phyloP scores from a whole-genome alignment of 2,329 filamentous ascomycete genomes.

The Microsporum audouinii region DNA sequence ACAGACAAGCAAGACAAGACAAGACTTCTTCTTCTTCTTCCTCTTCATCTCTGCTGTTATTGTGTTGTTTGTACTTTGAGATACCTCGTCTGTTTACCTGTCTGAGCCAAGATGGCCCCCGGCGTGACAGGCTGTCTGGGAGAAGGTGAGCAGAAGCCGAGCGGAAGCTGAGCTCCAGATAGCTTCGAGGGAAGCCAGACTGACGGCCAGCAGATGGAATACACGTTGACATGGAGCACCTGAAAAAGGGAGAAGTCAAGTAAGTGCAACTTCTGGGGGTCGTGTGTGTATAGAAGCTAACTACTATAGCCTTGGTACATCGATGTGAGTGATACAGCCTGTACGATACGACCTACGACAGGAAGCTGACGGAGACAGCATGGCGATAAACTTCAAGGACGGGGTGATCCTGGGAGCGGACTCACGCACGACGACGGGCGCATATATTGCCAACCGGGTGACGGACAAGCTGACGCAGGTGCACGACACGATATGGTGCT shows the following conservation, averaged over 20 bases:
- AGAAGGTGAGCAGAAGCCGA: slow-evolving; percentile 11
- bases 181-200: slow-evolving; percentile 14
- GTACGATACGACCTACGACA: not conserved
- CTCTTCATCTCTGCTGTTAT: not conserved
- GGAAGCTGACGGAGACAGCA: slow-evolving; percentile 45
- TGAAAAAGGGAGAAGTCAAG: slow-evolving; percentile 99
- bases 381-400: slow-evolving; percentile 98
- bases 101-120: slow-evolving; percentile 11
- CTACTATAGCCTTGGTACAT: slow-evolving; percentile 70
- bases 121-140: slow-evolving; percentile 15
- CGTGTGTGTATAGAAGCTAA: not conserved
- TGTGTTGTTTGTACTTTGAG: not conserved
- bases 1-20: not conserved
- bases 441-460: slow-evolving; percentile 97
- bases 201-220: slow-evolving; percentile 68
- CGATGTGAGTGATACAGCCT: slow-evolving; percentile 57
- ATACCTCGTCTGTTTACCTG: not conserved
- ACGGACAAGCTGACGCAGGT: slow-evolving; percentile 99
- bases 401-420: slow-evolving; percentile 95
- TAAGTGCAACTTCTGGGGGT: slow-evolving; percentile 40
- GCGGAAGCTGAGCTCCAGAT: not conserved
- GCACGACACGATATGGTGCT: slow-evolving; percentile 99
- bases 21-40: not conserved
- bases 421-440: slow-evolving; percentile 90
- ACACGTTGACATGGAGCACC: slow-evolving; percentile 94